These are phyloP conservation scores for Verticillium zaregamsianum DNA, from an alignment of 2,329 filamentous ascomycete species.

Conservation along the genomic window DNA sequence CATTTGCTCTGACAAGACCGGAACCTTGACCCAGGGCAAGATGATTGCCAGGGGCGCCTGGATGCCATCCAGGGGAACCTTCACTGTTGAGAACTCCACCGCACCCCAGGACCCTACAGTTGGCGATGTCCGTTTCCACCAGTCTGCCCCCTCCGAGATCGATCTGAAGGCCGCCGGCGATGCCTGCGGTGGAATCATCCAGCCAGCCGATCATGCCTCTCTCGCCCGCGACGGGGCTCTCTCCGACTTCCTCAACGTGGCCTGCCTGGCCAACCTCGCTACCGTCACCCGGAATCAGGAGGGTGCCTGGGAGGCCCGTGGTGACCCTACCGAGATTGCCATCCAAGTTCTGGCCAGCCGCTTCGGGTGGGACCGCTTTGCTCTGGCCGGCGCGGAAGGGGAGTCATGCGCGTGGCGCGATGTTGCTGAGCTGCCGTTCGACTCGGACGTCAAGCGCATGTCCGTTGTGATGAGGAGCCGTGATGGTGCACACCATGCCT, in stretches of 20 bases:
- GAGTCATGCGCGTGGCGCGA: slow-evolving; percentile 43
- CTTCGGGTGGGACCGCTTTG: slow-evolving; percentile 51
- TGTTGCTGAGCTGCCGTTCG: slow-evolving; percentile 40
- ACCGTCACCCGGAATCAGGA: slow-evolving; percentile 45
- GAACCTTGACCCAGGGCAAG: slow-evolving; percentile 11
- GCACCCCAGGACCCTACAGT: slow-evolving; percentile 45
- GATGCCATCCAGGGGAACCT: slow-evolving; percentile 14
- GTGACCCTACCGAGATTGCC: slow-evolving; percentile 62
- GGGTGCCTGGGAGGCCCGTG: slow-evolving; percentile 48
- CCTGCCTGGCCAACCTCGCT: slow-evolving; percentile 55
- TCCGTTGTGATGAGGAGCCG: slow-evolving; percentile 10
- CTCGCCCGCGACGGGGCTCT: slow-evolving; percentile 36
- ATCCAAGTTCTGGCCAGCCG: slow-evolving; percentile 63
- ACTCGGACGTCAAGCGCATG: slow-evolving; percentile 13
- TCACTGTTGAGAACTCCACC: slow-evolving; percentile 24
- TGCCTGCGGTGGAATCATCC: slow-evolving; percentile 5
- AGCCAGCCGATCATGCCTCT: slow-evolving; percentile 13
- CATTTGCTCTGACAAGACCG: slow-evolving; percentile 29
- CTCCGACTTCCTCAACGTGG: slow-evolving; percentile 48
- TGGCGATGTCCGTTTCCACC: slow-evolving; percentile 32
- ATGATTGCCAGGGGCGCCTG: slow-evolving; percentile 11
- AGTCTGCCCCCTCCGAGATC: slow-evolving; percentile 5
- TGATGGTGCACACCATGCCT: slow-evolving; percentile 25
- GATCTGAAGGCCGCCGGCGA: slow-evolving; percentile 8
- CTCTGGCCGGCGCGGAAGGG: slow-evolving; percentile 33